Evolutionary conservation across 306 rosid genomes (phyloP).

Genomic region (Rosa multiflora): DNA sequence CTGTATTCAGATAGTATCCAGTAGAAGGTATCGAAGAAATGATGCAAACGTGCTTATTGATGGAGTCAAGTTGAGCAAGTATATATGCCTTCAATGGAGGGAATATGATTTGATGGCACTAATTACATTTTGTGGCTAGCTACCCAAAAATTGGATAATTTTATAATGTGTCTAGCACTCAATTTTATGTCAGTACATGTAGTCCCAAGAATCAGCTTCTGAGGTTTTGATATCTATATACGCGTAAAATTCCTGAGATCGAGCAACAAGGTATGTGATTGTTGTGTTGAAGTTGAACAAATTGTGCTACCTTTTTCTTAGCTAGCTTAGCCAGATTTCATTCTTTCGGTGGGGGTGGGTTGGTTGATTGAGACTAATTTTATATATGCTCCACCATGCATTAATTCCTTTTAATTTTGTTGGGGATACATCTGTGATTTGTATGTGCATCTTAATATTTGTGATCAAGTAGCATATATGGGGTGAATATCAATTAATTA

Average conservation of each 20-base stretch:
- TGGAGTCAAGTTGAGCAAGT: neutral
- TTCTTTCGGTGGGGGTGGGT: neutral
- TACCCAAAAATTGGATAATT: neutral
- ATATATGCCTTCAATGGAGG: neutral
- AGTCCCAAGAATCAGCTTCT: constrained; percentile 1
- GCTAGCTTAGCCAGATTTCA: neutral
- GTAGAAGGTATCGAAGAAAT: neutral
- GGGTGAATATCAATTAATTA: neutral
- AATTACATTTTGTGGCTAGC: neutral
- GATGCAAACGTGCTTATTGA: neutral
- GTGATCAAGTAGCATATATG: neutral
- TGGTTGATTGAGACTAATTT: neutral
- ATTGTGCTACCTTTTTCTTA: neutral
- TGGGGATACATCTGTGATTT: neutral
- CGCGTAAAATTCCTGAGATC: neutral
- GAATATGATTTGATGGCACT: neutral
- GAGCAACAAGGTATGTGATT: neutral
- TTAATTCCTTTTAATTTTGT: neutral
- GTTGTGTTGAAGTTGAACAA: neutral
- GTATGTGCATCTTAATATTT: neutral
- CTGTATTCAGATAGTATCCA: neutral
- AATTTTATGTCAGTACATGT: neutral
- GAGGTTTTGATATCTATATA: neutral
- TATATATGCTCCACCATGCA: neutral
- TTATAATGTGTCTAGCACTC: neutral